Evolutionary conservation across 805 yeast genomes (phyloP).

Genomic region (Wickerhamomyces ciferrii): DNA sequence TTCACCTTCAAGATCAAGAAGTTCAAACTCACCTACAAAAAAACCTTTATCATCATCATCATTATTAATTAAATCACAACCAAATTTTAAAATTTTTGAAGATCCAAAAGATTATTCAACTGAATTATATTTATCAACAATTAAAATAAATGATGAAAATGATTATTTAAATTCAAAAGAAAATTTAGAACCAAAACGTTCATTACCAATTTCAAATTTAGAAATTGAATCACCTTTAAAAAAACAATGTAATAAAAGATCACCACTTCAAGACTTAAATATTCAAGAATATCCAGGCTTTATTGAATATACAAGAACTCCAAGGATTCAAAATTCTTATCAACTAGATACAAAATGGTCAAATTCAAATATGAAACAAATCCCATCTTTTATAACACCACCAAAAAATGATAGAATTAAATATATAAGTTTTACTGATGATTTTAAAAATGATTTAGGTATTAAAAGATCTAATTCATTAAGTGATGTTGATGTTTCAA

Average conservation of each 20-base stretch:
- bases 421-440: constrained; percentile 11
- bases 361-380: constrained; percentile 3
- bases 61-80: neutral
- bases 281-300: constrained; percentile 13
- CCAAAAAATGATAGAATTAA: constrained; percentile 17
- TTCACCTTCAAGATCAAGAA: constrained; percentile 4
- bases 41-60: constrained; percentile 3
- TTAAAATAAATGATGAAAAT: constrained; percentile 13
- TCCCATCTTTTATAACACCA: constrained; percentile 21
- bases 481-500: constrained; percentile 12
- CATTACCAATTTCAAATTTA: neutral
- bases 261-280: constrained; percentile 11
- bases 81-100: constrained; percentile 16
- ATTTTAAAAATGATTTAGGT: constrained; percentile 5
- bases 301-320: constrained; percentile 6
- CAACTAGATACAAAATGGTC: constrained; percentile 15
- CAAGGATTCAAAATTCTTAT: neutral
- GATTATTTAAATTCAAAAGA: constrained; percentile 13
- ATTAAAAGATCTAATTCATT: constrained; percentile 19
- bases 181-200: constrained; percentile 7
- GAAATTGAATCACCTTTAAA: neutral
- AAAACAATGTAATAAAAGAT: constrained; percentile 1
- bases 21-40: neutral
- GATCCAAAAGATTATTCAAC: constrained; percentile 19
- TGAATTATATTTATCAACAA: constrained; percentile 7